Evolutionary conservation across 768 basidiomycete genomes (phyloP), one percentile per base, ranked within the genome.

Genomic region (Antrodiella citrinella): DNA sequence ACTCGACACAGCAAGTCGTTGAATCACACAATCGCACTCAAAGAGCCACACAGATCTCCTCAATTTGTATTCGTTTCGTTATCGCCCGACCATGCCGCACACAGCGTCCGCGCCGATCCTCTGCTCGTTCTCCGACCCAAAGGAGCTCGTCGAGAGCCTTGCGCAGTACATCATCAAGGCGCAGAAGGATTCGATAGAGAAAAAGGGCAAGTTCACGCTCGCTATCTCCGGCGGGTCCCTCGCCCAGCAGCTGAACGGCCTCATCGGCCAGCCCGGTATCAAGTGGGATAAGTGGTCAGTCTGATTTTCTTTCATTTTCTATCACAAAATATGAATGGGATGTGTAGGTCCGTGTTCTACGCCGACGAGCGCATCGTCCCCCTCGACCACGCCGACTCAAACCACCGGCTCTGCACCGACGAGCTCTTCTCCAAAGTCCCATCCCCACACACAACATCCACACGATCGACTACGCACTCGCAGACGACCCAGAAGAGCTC

Each of bases 301-400:
- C 3, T 38, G 15, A 12, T 25, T 21, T 44, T 44, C 4, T 25
- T 44, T 44, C 12, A 3, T 44, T 44, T 7, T 35, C 7, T 30
- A 18, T 20, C 25, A 19, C 30, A 38, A 18, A 19, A 3, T 4
- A 19, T 25, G 18, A 19, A 41, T 21, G 20, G 7, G 13, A 4
- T 4, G 45, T 41, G 24, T 64, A 98, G 95, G 96, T 93, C 97
- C 56, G 83, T 98, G 60, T 99, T 87, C 71, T 99, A 96, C 62
- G 91, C 84, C 24, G 96, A 99, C 67, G 96, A 99, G 70, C 88
- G 96, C 48, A 81, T 83, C 54, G 96, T 99, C 20, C 91, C 92
- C 5, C 82, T 96, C 63, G 85, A 96, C 72, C 76, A 95, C 68
- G 74, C 81, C 26, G 95, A 98, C 64, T 96, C 93, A 23, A 99